These are phyloP conservation scores for Tubosaeta sp. DNA, from an alignment of 768 basidiomycete genomes.

Conservation along the genomic window DNA sequence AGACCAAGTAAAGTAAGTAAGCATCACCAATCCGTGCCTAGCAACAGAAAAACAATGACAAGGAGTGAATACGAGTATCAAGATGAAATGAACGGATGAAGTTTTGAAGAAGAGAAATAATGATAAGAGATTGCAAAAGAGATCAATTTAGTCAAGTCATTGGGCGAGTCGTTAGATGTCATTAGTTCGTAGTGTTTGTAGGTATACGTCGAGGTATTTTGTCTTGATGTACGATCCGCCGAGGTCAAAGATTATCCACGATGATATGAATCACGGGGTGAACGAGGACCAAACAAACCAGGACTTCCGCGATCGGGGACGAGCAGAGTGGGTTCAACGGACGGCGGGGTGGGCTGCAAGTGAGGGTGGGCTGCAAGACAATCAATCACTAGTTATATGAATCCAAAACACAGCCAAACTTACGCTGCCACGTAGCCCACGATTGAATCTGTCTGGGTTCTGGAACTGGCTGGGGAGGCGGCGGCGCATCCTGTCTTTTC, in stretches of 20 bases:
- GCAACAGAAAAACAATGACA: not conserved
- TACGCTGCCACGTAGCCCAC: conserved; percentile 68
- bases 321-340: conserved; percentile 56
- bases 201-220: not conserved
- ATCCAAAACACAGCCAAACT: conserved; percentile 28
- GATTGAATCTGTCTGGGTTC: conserved; percentile 45
- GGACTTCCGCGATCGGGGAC: conserved; percentile 57
- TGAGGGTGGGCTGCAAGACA: conserved; percentile 51
- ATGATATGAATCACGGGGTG: conserved; percentile 47
- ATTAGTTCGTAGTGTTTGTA: not conserved
- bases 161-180: conserved; percentile 18
- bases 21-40: not conserved
- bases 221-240: not conserved
- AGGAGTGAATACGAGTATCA: not conserved
- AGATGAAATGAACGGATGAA: conserved; percentile 4
- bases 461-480: conserved; percentile 30
- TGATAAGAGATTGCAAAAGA: conserved; percentile 17
- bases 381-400: conserved; percentile 1
- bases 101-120: conserved; percentile 17
- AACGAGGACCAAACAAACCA: conserved; percentile 75
- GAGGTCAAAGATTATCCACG: conserved; percentile 9
- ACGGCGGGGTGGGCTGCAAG: conserved; percentile 56
- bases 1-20: not conserved
- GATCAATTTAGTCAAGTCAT: conserved; percentile 10
- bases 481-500: conserved; percentile 36